Conservation (phyloP, 2,329 filamentous ascomycete genomes). For the Hypomyces perniciosus region DNA sequence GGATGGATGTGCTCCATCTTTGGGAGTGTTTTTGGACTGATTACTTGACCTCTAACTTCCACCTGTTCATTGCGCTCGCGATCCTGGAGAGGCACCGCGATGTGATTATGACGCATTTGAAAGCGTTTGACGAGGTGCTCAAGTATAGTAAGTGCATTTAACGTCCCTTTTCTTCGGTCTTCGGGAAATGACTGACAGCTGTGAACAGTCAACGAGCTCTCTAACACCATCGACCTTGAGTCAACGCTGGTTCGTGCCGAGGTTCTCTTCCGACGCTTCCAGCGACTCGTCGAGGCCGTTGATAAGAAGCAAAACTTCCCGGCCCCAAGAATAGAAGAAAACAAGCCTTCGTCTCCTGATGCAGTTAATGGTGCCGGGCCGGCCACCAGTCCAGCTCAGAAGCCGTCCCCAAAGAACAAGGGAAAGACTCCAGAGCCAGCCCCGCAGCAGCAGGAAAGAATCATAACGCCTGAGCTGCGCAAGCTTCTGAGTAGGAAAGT, state of each 20-base stretch:
- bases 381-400: neutral
- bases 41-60: conserved; percentile 80
- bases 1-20: conserved; percentile 75
- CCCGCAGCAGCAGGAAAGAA: conserved; percentile 32
- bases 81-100: conserved; percentile 95
- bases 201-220: conserved; percentile 79
- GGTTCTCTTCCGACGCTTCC: conserved; percentile 79
- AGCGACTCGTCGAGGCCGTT: conserved; percentile 80
- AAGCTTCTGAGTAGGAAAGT: conserved; percentile 46
- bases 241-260: conserved; percentile 84
- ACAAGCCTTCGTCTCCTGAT: conserved; percentile 10
- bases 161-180: no score
- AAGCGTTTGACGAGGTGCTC: conserved; percentile 92
- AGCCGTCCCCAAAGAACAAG: conserved; percentile 18
- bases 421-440: conserved; percentile 34
- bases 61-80: conserved; percentile 87
- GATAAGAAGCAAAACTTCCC: conserved; percentile 90
- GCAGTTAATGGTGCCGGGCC: neutral
- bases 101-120: conserved; percentile 89
- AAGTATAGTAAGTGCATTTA: conserved; percentile 69
- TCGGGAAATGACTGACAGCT: neutral
- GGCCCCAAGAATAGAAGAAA: conserved; percentile 31
- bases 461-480: conserved; percentile 53
- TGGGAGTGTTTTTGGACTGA: conserved; percentile 98
- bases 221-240: conserved; percentile 83